These are phyloP conservation scores for Phytophthora parvispora DNA, from an alignment of 352 stramenopile species.

Conservation along the genomic window DNA sequence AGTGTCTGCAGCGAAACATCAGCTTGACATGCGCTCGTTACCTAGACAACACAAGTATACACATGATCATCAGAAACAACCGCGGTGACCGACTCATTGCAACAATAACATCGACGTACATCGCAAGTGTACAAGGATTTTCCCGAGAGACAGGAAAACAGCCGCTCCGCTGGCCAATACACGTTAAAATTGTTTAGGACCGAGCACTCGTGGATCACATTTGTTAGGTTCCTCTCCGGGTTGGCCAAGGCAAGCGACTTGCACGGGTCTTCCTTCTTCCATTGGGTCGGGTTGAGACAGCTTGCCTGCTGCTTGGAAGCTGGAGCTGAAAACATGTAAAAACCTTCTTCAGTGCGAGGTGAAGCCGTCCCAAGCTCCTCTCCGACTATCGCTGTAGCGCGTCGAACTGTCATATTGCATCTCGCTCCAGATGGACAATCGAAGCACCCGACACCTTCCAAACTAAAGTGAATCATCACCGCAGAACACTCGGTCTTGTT, in stretches of 20 bases:
- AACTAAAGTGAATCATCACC: too few relatives aligned
- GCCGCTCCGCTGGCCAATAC: conserved; percentile 62
- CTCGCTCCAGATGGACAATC: conserved; percentile 56
- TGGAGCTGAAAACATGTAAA: conserved; percentile 64
- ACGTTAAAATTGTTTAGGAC: conserved; percentile 45
- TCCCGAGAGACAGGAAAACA: conserved; percentile 69
- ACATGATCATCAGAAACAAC: too few relatives aligned
- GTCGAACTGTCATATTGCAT: conserved; percentile 64
- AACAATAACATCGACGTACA: conserved; percentile 20
- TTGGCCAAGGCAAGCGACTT: conserved; percentile 31
- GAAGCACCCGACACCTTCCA: conserved; percentile 69
- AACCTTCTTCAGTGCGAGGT: conserved; percentile 63
- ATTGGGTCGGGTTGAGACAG: conserved; percentile 45
- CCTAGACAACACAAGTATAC: too few relatives aligned
- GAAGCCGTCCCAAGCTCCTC: conserved; percentile 59
- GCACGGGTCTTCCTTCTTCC: conserved; percentile 65
- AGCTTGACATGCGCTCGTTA: conserved; percentile 55
- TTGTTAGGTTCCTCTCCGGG: conserved; percentile 23
- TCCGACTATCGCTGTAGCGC: conserved; percentile 57
- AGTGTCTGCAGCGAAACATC: conserved; percentile 57
- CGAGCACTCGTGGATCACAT: conserved; percentile 57
- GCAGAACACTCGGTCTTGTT: neutral
- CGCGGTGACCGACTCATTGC: too few relatives aligned
- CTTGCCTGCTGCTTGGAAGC: conserved; percentile 42
- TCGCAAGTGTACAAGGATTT: conserved; percentile 80